Evolutionary conservation across 164 flowering plant species (phyloP).

Genomic region (Warburgia ugandensis): DNA sequence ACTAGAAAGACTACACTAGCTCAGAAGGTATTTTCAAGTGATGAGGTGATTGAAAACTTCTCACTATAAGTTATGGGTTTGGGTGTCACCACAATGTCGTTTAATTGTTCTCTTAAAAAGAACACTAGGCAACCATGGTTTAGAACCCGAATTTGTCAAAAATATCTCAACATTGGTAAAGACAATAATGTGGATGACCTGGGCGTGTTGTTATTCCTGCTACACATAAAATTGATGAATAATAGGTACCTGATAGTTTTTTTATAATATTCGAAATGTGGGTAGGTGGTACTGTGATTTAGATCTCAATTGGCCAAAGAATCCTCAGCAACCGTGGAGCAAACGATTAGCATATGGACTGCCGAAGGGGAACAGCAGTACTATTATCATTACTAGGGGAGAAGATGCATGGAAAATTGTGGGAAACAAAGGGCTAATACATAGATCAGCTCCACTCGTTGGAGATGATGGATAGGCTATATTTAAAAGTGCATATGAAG

Average conservation of each 20-base stretch:
- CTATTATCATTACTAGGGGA: conserved; percentile 6
- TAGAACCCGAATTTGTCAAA: too few relatives aligned
- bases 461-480: conserved; percentile 4
- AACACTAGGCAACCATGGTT: too few relatives aligned
- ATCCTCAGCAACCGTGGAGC: neutral
- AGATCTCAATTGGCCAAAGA: neutral
- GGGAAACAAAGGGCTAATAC: conserved; percentile 1
- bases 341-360: conserved; percentile 8
- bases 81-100: too few relatives aligned
- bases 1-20: conserved; percentile 7
- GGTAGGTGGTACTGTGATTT: neutral
- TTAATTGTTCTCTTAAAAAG: too few relatives aligned
- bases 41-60: too few relatives aligned
- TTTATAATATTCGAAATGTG: neutral
- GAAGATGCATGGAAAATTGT: conserved; percentile 8
- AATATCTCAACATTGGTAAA: neutral
- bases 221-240: conserved; percentile 5
- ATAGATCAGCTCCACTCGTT: neutral
- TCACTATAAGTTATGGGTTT: too few relatives aligned
- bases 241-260: conserved; percentile 13
- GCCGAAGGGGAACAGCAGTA: conserved; percentile 9
- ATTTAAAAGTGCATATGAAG: too few relatives aligned
- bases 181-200: neutral
- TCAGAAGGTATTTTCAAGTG: too few relatives aligned
- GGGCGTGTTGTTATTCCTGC: conserved; percentile 9